phyloP scores from a whole-genome alignment of 140 eudicot genomes.

The Erigeron philadelphicus region DNA sequence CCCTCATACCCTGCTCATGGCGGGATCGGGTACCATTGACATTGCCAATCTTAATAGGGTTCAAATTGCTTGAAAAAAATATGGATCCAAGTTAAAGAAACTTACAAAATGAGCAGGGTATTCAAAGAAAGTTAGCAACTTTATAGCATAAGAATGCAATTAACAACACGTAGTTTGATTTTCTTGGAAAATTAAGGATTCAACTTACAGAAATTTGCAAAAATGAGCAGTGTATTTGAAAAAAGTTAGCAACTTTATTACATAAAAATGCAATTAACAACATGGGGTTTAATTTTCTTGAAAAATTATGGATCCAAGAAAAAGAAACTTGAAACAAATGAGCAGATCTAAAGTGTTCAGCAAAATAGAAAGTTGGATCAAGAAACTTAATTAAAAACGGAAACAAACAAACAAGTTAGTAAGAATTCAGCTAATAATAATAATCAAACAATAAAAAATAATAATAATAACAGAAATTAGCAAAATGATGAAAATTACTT shows the following conservation, averaged over 20 bases:
- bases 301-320: constrained; percentile 16
- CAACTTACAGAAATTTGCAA: neutral
- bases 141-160: neutral
- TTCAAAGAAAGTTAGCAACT: constrained; percentile 5
- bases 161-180: neutral
- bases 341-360: constrained; percentile 27
- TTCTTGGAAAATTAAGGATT: constrained; percentile 20
- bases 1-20: too few species aligned
- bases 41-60: neutral
- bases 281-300: constrained; percentile 10
- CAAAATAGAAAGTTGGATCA: constrained; percentile 10
- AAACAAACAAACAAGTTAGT: constrained; percentile 11
- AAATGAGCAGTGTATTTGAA: constrained; percentile 4
- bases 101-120: constrained; percentile 10
- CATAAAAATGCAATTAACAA: neutral
- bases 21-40: too few species aligned
- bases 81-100: constrained; percentile 12
- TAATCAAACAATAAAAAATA: too few species aligned
- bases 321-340: neutral
- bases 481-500: constrained; percentile 31
- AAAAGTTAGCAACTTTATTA: constrained; percentile 14
- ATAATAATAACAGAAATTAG: neutral
- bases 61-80: constrained; percentile 17
- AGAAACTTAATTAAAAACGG: constrained; percentile 14
- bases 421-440: constrained; percentile 2